These are phyloP conservation scores for Termitomyces sp. DNA, from an alignment of 768 basidiomycete species.

Conservation along the genomic window DNA sequence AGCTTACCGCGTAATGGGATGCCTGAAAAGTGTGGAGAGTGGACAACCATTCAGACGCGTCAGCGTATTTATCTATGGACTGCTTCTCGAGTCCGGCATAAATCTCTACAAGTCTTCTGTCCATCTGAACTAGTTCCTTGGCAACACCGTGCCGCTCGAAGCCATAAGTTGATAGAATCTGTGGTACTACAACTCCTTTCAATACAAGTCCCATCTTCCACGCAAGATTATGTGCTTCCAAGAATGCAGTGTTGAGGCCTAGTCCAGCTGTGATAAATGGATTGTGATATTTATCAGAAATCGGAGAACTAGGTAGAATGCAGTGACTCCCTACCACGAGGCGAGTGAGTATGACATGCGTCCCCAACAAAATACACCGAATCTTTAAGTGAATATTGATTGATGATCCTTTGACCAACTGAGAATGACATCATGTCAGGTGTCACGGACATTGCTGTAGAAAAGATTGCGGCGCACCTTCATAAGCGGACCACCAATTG, in stretches of 20 bases:
- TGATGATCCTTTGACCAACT: slow-evolving; percentile 13
- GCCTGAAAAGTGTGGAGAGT: slow-evolving; percentile 10
- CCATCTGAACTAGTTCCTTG: slow-evolving; percentile 10
- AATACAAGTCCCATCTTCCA: slow-evolving; percentile 13
- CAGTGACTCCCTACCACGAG: slow-evolving; percentile 3
- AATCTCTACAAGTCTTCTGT: slow-evolving; percentile 11
- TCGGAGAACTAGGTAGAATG: too few relatives aligned
- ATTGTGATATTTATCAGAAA: neutral
- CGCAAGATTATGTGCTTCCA: slow-evolving; percentile 12
- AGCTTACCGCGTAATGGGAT: slow-evolving; percentile 10
- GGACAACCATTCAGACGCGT: slow-evolving; percentile 8
- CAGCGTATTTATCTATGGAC: slow-evolving; percentile 11
- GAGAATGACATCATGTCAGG: neutral
- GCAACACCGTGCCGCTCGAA: slow-evolving; percentile 10
- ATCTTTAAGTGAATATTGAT: slow-evolving; percentile 6
- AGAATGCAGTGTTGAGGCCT: slow-evolving; percentile 12
- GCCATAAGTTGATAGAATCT: slow-evolving; percentile 9
- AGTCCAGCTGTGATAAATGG: slow-evolving; percentile 5
- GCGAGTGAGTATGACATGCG: slow-evolving; percentile 14
- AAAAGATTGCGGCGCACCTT: slow-evolving; percentile 3
- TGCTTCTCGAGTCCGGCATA: slow-evolving; percentile 13
- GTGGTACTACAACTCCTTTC: slow-evolving; percentile 7
- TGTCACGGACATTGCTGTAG: too few relatives aligned
- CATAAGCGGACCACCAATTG: slow-evolving; percentile 15
- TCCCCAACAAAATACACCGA: slow-evolving; percentile 12